A percentile compares a stretch with the other conserved stretches of the same genome.
These are phyloP conservation scores for Ceratocystis smalleyi DNA, from an alignment of 2,329 filamentous ascomycete species.

Conservation along the genomic window DNA sequence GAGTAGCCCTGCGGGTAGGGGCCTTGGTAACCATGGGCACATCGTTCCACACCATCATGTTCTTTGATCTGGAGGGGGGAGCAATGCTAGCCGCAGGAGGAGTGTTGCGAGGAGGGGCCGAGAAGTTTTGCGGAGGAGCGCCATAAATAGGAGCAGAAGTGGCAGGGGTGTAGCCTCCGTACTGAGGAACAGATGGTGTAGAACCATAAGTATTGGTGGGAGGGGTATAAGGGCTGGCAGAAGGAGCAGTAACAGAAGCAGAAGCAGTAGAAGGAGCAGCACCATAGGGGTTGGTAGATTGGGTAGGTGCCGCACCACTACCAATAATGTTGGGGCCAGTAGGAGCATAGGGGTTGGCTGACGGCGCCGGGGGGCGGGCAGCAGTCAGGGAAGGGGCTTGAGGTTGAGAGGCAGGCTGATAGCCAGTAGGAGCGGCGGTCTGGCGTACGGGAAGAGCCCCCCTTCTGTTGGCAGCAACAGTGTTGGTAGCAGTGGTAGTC, in stretches of 20 bases:
- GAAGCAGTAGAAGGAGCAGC: conserved; percentile 31
- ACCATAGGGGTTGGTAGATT: conserved; percentile 27
- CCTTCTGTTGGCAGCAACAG: conserved; percentile 18
- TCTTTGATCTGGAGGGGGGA: conserved; percentile 54
- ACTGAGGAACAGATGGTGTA: conserved; percentile 7
- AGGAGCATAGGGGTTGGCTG: conserved; percentile 20
- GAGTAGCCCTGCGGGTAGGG: conserved; percentile 43
- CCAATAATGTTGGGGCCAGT: conserved; percentile 10
- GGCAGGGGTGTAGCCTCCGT: conserved; percentile 20
- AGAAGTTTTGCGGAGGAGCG: conserved; percentile 22
- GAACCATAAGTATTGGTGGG: background rate
- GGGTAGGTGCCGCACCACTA: background rate
- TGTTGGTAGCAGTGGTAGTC: conserved; percentile 20
- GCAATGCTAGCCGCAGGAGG: conserved; percentile 37
- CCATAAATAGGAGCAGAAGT: conserved; percentile 22
- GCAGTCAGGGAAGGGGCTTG: background rate
- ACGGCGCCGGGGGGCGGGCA: conserved; percentile 22
- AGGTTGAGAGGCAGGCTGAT: conserved; percentile 19
- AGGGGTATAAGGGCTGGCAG: conserved; percentile 16
- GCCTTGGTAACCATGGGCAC: conserved; percentile 70
- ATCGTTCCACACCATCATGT: conserved; percentile 83
- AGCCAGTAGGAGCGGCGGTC: conserved; percentile 24
- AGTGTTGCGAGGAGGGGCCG: conserved; percentile 39
- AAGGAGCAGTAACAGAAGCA: conserved; percentile 21
- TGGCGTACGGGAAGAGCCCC: conserved; percentile 19